These are phyloP conservation scores for Malassezia equina DNA, from an alignment of 1,284 basidiomycete genomes.

Conservation along the genomic window DNA sequence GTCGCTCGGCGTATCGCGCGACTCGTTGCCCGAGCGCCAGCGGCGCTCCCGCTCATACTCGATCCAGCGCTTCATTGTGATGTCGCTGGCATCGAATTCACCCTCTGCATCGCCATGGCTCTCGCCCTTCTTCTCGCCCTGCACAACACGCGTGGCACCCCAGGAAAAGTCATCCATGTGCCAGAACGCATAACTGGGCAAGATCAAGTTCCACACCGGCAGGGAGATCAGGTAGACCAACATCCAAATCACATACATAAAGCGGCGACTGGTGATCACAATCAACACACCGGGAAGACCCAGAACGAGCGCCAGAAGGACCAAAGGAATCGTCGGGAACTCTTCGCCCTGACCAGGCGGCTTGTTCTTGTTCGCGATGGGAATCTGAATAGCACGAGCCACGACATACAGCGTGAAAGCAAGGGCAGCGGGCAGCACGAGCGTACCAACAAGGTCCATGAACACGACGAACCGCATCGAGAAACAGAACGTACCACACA, in stretches of 20 bases:
- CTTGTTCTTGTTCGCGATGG: constrained; percentile 1
- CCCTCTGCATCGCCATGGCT: constrained; percentile 54
- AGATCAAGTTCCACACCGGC: constrained; percentile 51
- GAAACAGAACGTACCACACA: constrained; percentile 52
- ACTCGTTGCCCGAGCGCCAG: constrained; percentile 75
- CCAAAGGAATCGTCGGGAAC: constrained; percentile 39
- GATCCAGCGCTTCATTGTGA: constrained; percentile 97
- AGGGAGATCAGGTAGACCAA: constrained; percentile 50
- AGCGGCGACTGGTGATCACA: constrained; percentile 49
- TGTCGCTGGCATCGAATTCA: constrained; percentile 87
- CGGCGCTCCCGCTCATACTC: constrained; percentile 93
- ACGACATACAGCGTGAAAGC: constrained; percentile 50
- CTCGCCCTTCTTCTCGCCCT: constrained; percentile 43
- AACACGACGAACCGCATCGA: constrained; percentile 51
- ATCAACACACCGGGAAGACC: constrained; percentile 51
- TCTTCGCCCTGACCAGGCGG: not conserved
- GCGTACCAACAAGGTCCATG: constrained; percentile 51
- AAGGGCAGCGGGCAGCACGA: constrained; percentile 51
- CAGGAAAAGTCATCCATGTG: constrained; percentile 51
- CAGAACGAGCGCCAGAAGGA: constrained; percentile 49
- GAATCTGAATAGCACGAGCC: constrained; percentile 37
- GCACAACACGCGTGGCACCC: constrained; percentile 49
- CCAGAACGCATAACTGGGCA: constrained; percentile 48
- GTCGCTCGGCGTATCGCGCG: constrained; percentile 64
- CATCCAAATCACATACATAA: constrained; percentile 51